These are phyloP conservation scores for Lyophyllum semitale DNA, from an alignment of 768 basidiomycete species.

Conservation along the genomic window DNA sequence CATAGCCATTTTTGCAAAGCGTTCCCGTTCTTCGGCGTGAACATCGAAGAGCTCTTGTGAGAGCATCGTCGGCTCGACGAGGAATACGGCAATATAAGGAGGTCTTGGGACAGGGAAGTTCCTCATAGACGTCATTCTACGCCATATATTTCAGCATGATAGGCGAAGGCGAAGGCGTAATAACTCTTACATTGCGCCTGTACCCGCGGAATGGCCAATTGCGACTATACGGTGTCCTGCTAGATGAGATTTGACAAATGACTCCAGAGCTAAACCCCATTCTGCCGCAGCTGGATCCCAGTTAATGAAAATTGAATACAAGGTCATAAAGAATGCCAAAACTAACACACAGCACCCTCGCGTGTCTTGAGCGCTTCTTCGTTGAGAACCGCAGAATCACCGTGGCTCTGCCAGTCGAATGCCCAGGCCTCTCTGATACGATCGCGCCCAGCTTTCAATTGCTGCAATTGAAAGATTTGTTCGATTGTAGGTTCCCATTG, in stretches of 20 bases:
- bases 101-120: constrained; percentile 9
- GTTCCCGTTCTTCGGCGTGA: constrained; percentile 16
- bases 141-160: background rate
- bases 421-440: constrained; percentile 41
- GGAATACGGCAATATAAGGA: constrained; percentile 26
- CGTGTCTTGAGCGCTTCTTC: constrained; percentile 23
- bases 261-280: constrained; percentile 20
- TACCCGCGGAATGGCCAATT: constrained; percentile 35
- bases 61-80: constrained; percentile 35
- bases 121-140: constrained; percentile 20
- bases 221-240: constrained; percentile 26
- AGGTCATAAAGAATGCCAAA: background rate
- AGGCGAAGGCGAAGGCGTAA: background rate
- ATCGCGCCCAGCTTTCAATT: constrained; percentile 15
- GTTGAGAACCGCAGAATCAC: constrained; percentile 37
- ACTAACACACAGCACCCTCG: constrained; percentile 23
- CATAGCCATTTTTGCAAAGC: constrained; percentile 16
- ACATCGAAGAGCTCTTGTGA: constrained; percentile 25
- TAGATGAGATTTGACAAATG: constrained; percentile 15
- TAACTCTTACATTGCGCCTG: constrained; percentile 26
- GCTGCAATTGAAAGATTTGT: constrained; percentile 25
- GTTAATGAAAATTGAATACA: background rate
- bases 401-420: constrained; percentile 42
- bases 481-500: constrained; percentile 38
- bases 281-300: constrained; percentile 22